phyloP scores from a whole-genome alignment of 2,329 filamentous ascomycete genomes.

The Ramularia endophylla region DNA sequence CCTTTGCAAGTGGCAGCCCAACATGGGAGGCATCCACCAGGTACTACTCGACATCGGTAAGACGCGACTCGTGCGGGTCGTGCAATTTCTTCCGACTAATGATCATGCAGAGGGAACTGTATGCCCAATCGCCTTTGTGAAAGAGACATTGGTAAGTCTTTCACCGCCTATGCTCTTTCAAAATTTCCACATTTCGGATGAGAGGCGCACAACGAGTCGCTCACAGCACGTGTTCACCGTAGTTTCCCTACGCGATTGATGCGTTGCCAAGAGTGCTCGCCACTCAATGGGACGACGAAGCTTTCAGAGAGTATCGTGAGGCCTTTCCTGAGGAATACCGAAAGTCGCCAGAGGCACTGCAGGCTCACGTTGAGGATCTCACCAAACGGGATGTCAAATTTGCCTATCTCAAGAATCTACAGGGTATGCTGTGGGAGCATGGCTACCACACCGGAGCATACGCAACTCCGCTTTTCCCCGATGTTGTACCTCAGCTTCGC shows the following conservation, averaged over 20 bases:
- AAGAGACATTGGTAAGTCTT: constrained; percentile 68
- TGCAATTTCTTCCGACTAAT: constrained; percentile 5
- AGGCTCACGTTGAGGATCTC: constrained; percentile 63
- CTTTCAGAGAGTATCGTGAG: constrained; percentile 61
- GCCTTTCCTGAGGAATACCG: constrained; percentile 64
- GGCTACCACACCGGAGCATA: constrained; percentile 67
- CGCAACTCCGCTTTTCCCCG: constrained; percentile 66
- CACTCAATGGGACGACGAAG: constrained; percentile 59
- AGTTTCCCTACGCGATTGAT: constrained; percentile 74
- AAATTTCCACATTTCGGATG: too few relatives aligned
- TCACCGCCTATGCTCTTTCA: constrained; percentile 8
- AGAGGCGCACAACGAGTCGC: too few relatives aligned
- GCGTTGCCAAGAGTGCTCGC: constrained; percentile 59
- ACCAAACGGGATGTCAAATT: constrained; percentile 68
- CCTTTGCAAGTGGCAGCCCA: constrained; percentile 9
- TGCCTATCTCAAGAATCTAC: constrained; percentile 70
- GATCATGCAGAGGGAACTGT: constrained; percentile 64
- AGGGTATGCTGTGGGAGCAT: constrained; percentile 71
- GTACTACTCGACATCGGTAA: constrained; percentile 36
- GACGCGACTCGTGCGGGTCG: constrained; percentile 1
- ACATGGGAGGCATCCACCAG: constrained; percentile 27
- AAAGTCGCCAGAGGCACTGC: constrained; percentile 53
- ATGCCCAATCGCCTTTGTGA: constrained; percentile 78
- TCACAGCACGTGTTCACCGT: constrained; percentile 10
- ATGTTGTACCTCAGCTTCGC: constrained; percentile 53